These are phyloP conservation scores for Xylariaceae sp. DNA, from an alignment of 2,329 filamentous ascomycete species.

Conservation along the genomic window DNA sequence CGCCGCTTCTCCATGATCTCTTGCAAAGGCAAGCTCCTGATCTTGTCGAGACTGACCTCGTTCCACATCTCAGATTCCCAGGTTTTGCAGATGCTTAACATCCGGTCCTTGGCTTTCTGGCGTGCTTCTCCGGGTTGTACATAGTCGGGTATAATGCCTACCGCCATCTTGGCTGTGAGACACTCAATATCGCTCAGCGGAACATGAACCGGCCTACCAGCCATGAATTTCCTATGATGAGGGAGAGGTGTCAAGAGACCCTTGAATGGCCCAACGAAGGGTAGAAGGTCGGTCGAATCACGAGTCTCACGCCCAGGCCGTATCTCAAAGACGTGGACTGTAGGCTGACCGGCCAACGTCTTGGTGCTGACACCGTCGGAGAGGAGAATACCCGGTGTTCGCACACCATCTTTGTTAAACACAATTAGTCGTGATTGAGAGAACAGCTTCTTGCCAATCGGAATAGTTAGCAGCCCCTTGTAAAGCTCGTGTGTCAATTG, in stretches of 20 bases:
- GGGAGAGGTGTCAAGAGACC: slow-evolving; percentile 69
- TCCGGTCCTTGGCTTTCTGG: slow-evolving; percentile 64
- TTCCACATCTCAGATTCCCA: slow-evolving; percentile 80
- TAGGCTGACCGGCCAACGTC: slow-evolving; percentile 59
- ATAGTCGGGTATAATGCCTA: slow-evolving; percentile 62
- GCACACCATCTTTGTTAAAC: slow-evolving; percentile 81
- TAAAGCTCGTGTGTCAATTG: slow-evolving; percentile 82
- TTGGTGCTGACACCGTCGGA: slow-evolving; percentile 73
- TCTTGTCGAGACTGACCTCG: slow-evolving; percentile 78
- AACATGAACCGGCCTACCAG: slow-evolving; percentile 68
- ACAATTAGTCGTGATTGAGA: slow-evolving; percentile 75
- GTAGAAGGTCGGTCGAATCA: slow-evolving; percentile 82
- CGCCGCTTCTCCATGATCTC: slow-evolving; percentile 76
- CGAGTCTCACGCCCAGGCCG: slow-evolving; percentile 68
- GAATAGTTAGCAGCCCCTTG: slow-evolving; percentile 74
- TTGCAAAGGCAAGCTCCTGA: slow-evolving; percentile 81
- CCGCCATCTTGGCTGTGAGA: slow-evolving; percentile 70
- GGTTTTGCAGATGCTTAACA: slow-evolving; percentile 68
- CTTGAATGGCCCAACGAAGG: slow-evolving; percentile 75
- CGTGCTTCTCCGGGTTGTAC: slow-evolving; percentile 56
- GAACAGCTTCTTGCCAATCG: slow-evolving; percentile 80
- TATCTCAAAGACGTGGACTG: slow-evolving; percentile 78
- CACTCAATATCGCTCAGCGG: slow-evolving; percentile 81
- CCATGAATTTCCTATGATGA: slow-evolving; percentile 66
- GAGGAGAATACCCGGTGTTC: slow-evolving; percentile 79